These are phyloP conservation scores for Candida buenavistaensis DNA, from an alignment of 1,139 yeast species.

Conservation along the genomic window DNA sequence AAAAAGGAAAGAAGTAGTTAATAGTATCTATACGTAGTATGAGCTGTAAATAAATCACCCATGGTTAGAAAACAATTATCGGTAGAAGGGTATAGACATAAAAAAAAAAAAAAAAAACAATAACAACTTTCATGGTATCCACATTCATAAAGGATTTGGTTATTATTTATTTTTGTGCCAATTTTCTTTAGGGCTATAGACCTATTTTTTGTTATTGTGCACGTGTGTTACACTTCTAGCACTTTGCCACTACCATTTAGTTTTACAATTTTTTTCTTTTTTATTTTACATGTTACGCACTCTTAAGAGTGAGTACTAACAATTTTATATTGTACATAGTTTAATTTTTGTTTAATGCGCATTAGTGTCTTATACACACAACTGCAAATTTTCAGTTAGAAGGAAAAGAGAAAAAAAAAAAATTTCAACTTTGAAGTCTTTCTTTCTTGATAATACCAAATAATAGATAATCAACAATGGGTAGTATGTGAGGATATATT, in stretches of 20 bases:
- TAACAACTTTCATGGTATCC: too few species aligned
- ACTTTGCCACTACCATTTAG: conserved; percentile 1
- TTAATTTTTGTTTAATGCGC: neutral
- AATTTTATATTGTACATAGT: neutral
- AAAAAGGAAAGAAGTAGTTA: too few species aligned
- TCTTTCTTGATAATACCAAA: conserved; percentile 7
- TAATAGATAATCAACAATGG: conserved; percentile 51
- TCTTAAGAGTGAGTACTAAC: neutral
- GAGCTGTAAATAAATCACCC: too few species aligned
- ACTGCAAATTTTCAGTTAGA: conserved; percentile 3
- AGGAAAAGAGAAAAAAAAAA: conserved; percentile 10
- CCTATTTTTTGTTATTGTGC: neutral
- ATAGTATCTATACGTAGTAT: too few species aligned
- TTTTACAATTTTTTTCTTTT: conserved; percentile 1
- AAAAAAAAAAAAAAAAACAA: too few species aligned
- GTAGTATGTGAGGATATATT: conserved; percentile 53
- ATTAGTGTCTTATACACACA: neutral
- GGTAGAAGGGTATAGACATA: too few species aligned
- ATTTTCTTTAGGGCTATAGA: conserved; percentile 5
- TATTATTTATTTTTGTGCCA: too few species aligned
- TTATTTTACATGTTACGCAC: neutral
- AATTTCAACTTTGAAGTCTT: conserved; percentile 13
- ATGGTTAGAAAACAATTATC: too few species aligned
- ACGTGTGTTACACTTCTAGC: conserved; percentile 2
- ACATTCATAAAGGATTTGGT: too few species aligned